Evolutionary conservation across 768 basidiomycete species (phyloP).

Genomic region (Tulasnella sp.): DNA sequence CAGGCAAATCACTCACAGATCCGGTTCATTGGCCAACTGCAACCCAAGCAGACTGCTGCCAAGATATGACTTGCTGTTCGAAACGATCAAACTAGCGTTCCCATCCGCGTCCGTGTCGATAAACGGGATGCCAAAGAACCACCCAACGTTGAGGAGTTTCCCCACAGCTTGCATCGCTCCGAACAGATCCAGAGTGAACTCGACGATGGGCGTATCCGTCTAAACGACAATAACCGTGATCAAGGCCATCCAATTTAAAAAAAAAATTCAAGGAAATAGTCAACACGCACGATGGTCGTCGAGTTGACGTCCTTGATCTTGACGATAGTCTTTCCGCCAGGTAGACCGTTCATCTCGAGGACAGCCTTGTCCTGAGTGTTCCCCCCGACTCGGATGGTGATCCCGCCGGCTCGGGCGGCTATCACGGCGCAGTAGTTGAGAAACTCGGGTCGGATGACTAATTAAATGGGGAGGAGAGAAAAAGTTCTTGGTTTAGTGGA

Average conservation of each 20-base stretch:
- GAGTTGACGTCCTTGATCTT: conserved; percentile 1
- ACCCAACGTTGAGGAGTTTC: conserved; percentile 44
- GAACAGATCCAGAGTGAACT: conserved; percentile 54
- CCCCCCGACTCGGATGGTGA: conserved; percentile 38
- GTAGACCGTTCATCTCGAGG: not conserved
- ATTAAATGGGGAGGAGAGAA: not conserved
- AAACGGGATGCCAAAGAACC: conserved; percentile 39
- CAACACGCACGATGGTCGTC: not conserved
- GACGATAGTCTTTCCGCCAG: conserved; percentile 5
- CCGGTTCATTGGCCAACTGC: conserved; percentile 35
- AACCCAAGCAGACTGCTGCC: conserved; percentile 56
- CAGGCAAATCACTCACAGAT: not conserved
- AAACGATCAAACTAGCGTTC: conserved; percentile 6
- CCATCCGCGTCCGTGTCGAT: conserved; percentile 2
- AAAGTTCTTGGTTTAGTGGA: too few relatives aligned
- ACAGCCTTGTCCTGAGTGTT: conserved; percentile 36
- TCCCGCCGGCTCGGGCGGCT: conserved; percentile 32
- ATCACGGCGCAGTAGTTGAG: conserved; percentile 38
- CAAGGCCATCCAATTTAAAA: not conserved
- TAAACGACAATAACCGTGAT: conserved; percentile 26
- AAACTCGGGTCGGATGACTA: conserved; percentile 31
- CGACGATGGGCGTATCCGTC: conserved; percentile 60
- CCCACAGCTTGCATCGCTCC: conserved; percentile 53
- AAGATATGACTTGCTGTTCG: conserved; percentile 45
- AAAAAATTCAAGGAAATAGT: not conserved